A percentile compares a stretch with the other conserved stretches of the same genome.
Conservation (phyloP, 495 filamentous ascomycete species). For the Daldinia loculata region DNA sequence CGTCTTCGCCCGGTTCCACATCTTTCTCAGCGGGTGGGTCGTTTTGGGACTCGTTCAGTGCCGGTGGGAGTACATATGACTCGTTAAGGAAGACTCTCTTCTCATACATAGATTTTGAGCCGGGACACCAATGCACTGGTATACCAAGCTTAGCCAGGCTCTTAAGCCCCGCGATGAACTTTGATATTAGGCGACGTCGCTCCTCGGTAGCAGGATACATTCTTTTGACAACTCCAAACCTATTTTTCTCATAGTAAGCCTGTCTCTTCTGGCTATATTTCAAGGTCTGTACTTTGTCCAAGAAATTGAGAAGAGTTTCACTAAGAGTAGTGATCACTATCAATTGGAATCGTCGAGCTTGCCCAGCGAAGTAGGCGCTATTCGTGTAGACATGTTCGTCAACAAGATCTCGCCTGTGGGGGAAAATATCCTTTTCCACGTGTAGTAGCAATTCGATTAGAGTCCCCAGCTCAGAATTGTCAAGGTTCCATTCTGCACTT, state of each 20-base stretch:
- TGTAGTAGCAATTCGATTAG: not conserved
- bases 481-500: conserved; percentile 17
- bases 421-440: conserved; percentile 7
- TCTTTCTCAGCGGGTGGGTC: not conserved
- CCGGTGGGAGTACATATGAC: not conserved
- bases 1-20: not conserved
- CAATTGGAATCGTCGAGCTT: conserved; percentile 16
- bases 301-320: not conserved
- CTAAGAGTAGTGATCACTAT: not conserved
- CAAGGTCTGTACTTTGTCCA: conserved; percentile 10
- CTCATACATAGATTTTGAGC: too few relatives aligned
- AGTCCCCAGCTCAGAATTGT: conserved; percentile 14
- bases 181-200: conserved; percentile 6
- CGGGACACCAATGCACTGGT: not conserved
- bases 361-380: conserved; percentile 22
- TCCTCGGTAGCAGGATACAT: conserved; percentile 17
- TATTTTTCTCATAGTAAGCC: conserved; percentile 7
- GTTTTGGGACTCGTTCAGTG: not conserved
- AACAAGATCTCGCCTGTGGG: conserved; percentile 1
- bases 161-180: conserved; percentile 3
- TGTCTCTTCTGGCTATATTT: conserved; percentile 1
- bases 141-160: conserved; percentile 15
- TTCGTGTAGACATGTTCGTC: conserved; percentile 5
- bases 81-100: conserved; percentile 1
- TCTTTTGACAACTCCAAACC: not conserved